Base-by-base conservation (phyloP, 176 grass and related monocot species). In the Bolboschoenus planiculmis region DNA sequence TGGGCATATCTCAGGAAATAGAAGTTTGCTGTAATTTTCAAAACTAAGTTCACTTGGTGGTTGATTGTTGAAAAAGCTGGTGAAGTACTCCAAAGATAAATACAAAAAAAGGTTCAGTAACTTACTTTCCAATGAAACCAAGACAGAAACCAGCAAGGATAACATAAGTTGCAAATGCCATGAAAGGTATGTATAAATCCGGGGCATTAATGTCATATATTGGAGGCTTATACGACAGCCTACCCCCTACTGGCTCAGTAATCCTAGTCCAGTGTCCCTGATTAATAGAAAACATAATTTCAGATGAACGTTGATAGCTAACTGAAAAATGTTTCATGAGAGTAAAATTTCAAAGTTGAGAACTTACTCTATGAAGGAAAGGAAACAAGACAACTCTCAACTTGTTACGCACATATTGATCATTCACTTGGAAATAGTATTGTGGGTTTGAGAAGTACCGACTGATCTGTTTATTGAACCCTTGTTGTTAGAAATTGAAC, bases 351-450 rank as follows among this genome's bases (percentile, higher is more conserved):
- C 11, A 51, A 34, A 80, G 7, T 81, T 56, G 56, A 75, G 3
- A n/a, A 72, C 14, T 57, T 91, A 94, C 92, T 88, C 92, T 88
- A 78, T 97, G 92, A 56, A 97, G 86, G 81, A 97, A 94, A 0
- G 92, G 95, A 84, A 97, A 81, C 77, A 97, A 35, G 72, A 97
- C 88, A 46, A 97, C 65, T 86, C 90, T 97, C 88, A 97, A 65
- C 54, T 97, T 97, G 85, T 97, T 97, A 71, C 92, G 51, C 63
- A 94, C 95, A 84, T 94, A 97, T 85, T 94, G 95, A 79, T 92
- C 92, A 85, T 97, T 97, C 47, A 97, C 95, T 91, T 97, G 92
- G 83, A 97, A 94, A 81, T 97, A 97, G 72, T 97, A 97, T 48
- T 97, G 95, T 0, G 90, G 95, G 27, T 97, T 92, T 72, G 95